Conservation (phyloP, 306 rosid genomes). For the Begonia peltatifolia region DNA sequence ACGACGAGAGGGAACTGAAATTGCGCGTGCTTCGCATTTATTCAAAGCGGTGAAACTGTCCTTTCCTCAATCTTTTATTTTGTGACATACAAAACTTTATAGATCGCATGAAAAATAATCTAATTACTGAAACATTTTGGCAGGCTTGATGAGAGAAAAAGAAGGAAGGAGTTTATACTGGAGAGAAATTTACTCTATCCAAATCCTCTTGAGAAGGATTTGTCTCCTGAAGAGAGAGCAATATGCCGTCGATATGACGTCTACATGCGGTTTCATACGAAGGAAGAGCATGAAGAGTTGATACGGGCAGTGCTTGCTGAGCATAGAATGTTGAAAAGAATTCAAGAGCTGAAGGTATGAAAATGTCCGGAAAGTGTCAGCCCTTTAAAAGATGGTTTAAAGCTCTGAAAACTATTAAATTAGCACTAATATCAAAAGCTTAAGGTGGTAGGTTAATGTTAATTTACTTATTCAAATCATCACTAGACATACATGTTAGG, state of each 20-base stretch:
- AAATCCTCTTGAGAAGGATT: conserved; percentile 65
- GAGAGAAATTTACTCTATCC: conserved; percentile 71
- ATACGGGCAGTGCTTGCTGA: conserved; percentile 42
- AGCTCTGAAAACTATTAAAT: too few species aligned
- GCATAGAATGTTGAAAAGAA: conserved; percentile 51
- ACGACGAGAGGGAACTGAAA: conserved; percentile 81
- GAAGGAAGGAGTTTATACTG: conserved; percentile 74
- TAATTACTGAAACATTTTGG: conserved; percentile 6
- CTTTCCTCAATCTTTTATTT: conserved; percentile 8
- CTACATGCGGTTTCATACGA: conserved; percentile 82
- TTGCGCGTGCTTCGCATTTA: conserved; percentile 62
- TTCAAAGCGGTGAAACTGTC: conserved; percentile 45
- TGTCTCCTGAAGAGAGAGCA: conserved; percentile 57
- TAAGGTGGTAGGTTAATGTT: too few species aligned
- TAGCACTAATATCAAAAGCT: too few species aligned
- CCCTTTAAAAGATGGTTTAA: too few species aligned
- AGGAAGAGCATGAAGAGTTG: conserved; percentile 76
- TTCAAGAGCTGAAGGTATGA: conserved; percentile 82
- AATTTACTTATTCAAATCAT: too few species aligned
- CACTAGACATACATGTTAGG: too few species aligned
- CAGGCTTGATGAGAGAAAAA: conserved; percentile 97
- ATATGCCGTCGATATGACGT: conserved; percentile 59
- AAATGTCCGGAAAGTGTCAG: neutral
- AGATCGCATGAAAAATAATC: too few species aligned
- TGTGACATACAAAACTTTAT: neutral